phyloP scores from a whole-genome alignment of 441 rosid species.

The Euphorbia schlechtendalii region DNA sequence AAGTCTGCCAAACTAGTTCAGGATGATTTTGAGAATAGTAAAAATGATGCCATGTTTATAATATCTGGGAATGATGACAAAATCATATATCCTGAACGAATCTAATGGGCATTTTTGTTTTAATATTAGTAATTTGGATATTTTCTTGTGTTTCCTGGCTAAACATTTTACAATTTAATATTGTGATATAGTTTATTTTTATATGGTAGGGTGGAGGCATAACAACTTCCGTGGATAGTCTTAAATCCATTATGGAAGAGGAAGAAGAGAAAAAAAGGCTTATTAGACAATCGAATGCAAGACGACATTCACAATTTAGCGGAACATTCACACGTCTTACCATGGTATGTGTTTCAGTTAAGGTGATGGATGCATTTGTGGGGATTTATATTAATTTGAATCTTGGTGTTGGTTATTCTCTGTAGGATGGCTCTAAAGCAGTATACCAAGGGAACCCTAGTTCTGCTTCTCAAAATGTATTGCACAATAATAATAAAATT shows the following conservation, averaged over 20 bases:
- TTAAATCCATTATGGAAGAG: slow-evolving; percentile 71
- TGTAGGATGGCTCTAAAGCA: slow-evolving; percentile 84
- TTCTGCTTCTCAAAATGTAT: slow-evolving; percentile 33
- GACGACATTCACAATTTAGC: slow-evolving; percentile 75
- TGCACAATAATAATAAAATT: slow-evolving; percentile 44
- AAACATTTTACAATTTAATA: slow-evolving; percentile 7
- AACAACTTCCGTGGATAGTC: slow-evolving; percentile 48
- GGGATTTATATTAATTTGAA: slow-evolving; percentile 9
- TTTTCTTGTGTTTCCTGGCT: not conserved
- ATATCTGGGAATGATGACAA: not conserved
- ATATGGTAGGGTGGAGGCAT: slow-evolving; percentile 41
- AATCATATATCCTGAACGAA: not conserved
- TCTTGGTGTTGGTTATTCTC: slow-evolving; percentile 15
- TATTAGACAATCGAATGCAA: slow-evolving; percentile 37
- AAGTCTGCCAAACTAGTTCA: not conserved
- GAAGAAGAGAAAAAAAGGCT: slow-evolving; percentile 65
- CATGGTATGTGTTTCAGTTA: slow-evolving; percentile 46
- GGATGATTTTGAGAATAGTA: not conserved
- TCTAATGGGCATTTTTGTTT: not conserved
- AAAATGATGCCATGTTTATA: too few relatives aligned
- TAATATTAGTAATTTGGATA: not conserved
- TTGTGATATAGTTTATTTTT: slow-evolving; percentile 10
- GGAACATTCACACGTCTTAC: slow-evolving; percentile 83
- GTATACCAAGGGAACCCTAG: slow-evolving; percentile 62
- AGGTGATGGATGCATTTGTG: slow-evolving; percentile 15